Evolutionary conservation across 78 protist genomes (phyloP).

Genomic region (Pigoraptor vietnamica): DNA sequence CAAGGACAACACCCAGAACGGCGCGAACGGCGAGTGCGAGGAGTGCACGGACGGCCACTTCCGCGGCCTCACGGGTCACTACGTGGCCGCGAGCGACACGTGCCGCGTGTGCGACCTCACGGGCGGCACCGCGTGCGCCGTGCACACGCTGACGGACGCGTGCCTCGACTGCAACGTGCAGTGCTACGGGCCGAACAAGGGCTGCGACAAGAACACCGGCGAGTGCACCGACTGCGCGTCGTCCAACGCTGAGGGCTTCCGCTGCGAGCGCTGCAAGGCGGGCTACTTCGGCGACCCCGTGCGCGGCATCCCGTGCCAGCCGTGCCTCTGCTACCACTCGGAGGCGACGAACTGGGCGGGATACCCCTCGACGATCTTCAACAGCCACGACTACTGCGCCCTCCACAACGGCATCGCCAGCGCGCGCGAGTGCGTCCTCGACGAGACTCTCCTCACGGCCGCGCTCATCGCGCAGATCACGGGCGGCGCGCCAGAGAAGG

Average conservation of each 20-base stretch:
- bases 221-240: not conserved
- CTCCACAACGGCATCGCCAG: not conserved
- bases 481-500: not conserved
- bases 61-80: no score
- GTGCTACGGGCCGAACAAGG: not conserved
- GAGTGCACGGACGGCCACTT: not conserved
- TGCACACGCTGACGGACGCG: not conserved
- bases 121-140: not conserved
- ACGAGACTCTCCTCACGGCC: not conserved
- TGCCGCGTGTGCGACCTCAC: not conserved
- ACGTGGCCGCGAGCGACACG: not conserved
- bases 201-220: not conserved
- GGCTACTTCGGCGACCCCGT: not conserved
- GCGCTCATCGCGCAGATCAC: not conserved
- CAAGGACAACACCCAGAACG: not conserved
- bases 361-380: not conserved
- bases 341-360: not conserved
- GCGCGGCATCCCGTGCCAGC: not conserved
- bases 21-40: not conserved
- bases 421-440: not conserved
- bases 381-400: not conserved
- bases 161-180: not conserved
- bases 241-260: not conserved
- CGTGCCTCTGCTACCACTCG: not conserved
- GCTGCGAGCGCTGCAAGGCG: not conserved